These are phyloP conservation scores for Tephrocybe sp. DNA, from an alignment of 768 basidiomycete species.

Conservation along the genomic window DNA sequence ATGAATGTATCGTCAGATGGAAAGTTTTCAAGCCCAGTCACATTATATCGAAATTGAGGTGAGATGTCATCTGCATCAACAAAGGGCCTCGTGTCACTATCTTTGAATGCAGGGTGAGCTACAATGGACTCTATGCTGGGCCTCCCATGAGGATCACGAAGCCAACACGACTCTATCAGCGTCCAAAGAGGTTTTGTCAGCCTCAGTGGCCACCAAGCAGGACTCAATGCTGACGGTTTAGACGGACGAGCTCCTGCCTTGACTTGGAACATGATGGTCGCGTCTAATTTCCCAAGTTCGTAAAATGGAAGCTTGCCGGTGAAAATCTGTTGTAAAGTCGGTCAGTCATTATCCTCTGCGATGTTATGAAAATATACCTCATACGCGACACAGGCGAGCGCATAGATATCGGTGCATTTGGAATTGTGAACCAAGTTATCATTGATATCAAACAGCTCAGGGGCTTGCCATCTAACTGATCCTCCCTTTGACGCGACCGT, in stretches of 20 bases:
- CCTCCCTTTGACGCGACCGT: not conserved
- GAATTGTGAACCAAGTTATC: not conserved
- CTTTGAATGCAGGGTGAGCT: not conserved
- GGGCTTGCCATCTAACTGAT: not conserved
- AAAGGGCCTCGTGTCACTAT: not conserved
- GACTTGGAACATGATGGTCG: slow-evolving; percentile 1
- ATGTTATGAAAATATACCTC: not conserved
- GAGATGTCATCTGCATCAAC: not conserved
- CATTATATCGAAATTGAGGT: not conserved
- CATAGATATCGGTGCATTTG: slow-evolving; percentile 1
- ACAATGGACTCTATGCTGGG: not conserved
- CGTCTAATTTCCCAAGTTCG: not conserved
- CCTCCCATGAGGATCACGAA: not conserved
- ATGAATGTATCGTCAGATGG: not conserved
- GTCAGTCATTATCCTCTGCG: not conserved
- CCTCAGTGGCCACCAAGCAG: slow-evolving; percentile 1
- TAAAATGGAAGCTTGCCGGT: slow-evolving; percentile 4
- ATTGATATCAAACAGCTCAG: slow-evolving; percentile 1
- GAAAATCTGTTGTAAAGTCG: slow-evolving; percentile 1
- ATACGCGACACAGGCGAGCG: not conserved
- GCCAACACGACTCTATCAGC: slow-evolving; percentile 6
- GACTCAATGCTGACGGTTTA: not conserved
- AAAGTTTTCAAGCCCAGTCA: not conserved
- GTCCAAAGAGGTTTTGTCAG: slow-evolving; percentile 2
- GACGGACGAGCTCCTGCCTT: slow-evolving; percentile 1